These are phyloP conservation scores for Vigna radiata DNA, from an alignment of 306 rosid species.

Conservation along the genomic window DNA sequence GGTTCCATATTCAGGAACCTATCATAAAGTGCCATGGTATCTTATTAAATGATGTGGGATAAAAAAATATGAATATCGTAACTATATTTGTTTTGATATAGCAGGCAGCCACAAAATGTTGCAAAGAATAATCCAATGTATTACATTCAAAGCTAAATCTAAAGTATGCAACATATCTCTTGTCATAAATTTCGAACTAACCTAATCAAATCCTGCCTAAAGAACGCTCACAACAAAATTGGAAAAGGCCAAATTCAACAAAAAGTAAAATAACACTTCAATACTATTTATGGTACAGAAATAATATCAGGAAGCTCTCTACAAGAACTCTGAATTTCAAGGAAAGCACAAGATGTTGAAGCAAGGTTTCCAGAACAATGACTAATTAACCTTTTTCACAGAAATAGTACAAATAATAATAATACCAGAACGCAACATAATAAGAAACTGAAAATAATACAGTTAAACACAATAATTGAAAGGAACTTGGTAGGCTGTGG, in stretches of 20 bases:
- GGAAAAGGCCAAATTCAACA: background rate
- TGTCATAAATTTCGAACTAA: background rate
- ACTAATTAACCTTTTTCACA: background rate
- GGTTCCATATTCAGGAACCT: too few species aligned
- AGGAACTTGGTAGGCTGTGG: background rate
- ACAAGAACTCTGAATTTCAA: slow-evolving; percentile 7
- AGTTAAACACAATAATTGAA: slow-evolving; percentile 9
- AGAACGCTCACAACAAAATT: background rate
- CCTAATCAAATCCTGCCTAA: slow-evolving; percentile 19
- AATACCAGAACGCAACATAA: background rate
- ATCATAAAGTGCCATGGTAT: background rate
- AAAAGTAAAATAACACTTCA: background rate
- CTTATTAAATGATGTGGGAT: slow-evolving; percentile 29
- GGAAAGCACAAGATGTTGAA: slow-evolving; percentile 10
- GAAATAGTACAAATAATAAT: background rate
- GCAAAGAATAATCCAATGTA: too few species aligned
- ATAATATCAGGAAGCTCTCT: slow-evolving; percentile 20
- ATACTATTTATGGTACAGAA: background rate
- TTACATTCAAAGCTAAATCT: slow-evolving; percentile 11
- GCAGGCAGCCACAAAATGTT: too few species aligned
- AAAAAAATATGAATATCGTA: slow-evolving; percentile 8
- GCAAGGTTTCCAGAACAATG: background rate
- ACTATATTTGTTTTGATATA: slow-evolving; percentile 3
- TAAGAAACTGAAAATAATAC: slow-evolving; percentile 4
- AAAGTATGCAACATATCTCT: slow-evolving; percentile 14